Evolutionary conservation across 129 eudicot genomes (phyloP).

Genomic region (Artemisia annua): DNA sequence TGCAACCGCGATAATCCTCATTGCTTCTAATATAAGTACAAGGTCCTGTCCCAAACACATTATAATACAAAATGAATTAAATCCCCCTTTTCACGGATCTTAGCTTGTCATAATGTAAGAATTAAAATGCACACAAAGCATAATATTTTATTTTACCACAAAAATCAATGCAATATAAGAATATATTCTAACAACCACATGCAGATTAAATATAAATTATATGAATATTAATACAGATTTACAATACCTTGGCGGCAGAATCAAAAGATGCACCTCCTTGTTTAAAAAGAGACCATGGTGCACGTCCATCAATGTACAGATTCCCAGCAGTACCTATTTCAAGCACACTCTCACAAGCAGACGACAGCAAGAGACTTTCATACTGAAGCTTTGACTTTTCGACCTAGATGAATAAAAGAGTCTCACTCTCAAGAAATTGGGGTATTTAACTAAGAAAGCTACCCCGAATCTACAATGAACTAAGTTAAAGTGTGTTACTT

Average conservation of each 20-base stretch:
- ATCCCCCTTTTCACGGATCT: not conserved
- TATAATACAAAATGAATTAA: slow-evolving; percentile 1
- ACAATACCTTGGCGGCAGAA: slow-evolving; percentile 83
- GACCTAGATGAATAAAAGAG: slow-evolving; percentile 42
- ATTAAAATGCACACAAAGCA: too few species aligned
- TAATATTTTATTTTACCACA: not conserved
- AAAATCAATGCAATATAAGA: not conserved
- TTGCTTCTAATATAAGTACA: slow-evolving; percentile 79
- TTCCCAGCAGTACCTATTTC: slow-evolving; percentile 94
- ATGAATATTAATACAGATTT: not conserved
- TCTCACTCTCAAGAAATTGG: not conserved
- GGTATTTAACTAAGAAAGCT: slow-evolving; percentile 3
- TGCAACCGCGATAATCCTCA: slow-evolving; percentile 94
- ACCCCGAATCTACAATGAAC: not conserved
- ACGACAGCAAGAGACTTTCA: slow-evolving; percentile 69
- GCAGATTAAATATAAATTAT: slow-evolving; percentile 8
- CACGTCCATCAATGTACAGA: slow-evolving; percentile 76
- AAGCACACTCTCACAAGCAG: slow-evolving; percentile 90
- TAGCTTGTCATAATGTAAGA: too few species aligned
- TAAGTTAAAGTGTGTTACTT: too few species aligned
- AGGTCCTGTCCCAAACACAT: slow-evolving; percentile 55
- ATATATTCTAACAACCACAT: not conserved
- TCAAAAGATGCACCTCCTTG: slow-evolving; percentile 77
- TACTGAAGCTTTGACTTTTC: slow-evolving; percentile 69
- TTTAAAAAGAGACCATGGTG: slow-evolving; percentile 98